Evolutionary conservation across 768 basidiomycete species (phyloP).

Genomic region (Boletus coccyginus): DNA sequence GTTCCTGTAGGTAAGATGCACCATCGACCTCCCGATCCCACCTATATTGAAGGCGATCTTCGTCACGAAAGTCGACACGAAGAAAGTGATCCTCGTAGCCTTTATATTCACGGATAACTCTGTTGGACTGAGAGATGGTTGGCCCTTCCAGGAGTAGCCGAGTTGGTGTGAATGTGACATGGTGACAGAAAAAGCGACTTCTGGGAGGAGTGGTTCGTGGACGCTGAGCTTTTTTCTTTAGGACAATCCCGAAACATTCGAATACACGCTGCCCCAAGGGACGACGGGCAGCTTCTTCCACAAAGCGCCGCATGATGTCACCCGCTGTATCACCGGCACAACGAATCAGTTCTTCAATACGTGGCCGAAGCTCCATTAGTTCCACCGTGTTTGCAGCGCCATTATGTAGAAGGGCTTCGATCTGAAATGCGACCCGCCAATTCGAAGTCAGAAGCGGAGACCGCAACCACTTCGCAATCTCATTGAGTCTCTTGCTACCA

Average conservation of each 20-base stretch:
- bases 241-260: constrained; percentile 46
- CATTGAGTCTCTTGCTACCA: constrained; percentile 41
- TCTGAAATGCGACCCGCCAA: constrained; percentile 75
- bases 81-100: constrained; percentile 67
- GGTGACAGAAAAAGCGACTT: constrained; percentile 62
- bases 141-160: constrained; percentile 76
- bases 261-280: constrained; percentile 41
- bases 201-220: constrained; percentile 24
- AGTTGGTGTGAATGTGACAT: constrained; percentile 76
- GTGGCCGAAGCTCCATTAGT: constrained; percentile 43
- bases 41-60: constrained; percentile 70
- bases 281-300: constrained; percentile 44
- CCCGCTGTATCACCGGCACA: constrained; percentile 37
- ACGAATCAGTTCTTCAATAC: constrained; percentile 41
- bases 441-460: constrained; percentile 35
- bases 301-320: constrained; percentile 55
- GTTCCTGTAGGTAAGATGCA: constrained; percentile 48
- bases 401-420: constrained; percentile 67
- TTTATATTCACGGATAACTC: constrained; percentile 67
- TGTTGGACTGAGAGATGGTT: constrained; percentile 71
- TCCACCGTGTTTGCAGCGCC: constrained; percentile 61
- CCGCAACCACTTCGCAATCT: constrained; percentile 42
- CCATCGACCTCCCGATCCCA: constrained; percentile 71
- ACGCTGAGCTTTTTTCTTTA: constrained; percentile 15
- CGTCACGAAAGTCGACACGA: constrained; percentile 82